Base-by-base conservation (phyloP, 1,284 basidiomycete genomes). In the Rhodotorula sp. region DNA sequence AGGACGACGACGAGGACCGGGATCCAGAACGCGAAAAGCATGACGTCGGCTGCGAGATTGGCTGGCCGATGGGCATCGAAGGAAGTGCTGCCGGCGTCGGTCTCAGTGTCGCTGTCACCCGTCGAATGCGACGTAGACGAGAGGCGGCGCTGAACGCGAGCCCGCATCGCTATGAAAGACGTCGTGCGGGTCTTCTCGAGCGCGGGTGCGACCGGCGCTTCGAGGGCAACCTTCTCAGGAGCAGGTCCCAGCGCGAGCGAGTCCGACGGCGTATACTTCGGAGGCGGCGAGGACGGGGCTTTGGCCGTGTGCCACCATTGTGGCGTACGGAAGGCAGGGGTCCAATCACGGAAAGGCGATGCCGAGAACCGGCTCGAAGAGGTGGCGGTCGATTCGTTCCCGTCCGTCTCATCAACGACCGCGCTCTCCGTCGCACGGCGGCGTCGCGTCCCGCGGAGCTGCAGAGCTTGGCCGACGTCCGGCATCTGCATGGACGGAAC, bases 201-300 rank as follows among this genome's bases (percentile, higher is more conserved):
- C 10, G 60, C 23, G 6, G 57, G 16, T 18, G 54, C 21, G 49
- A 47, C 29, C 49, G 6, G 16, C 46, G 10, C 39, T 49, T 18
- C 5, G 39, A 18, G 12, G 12, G 21, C 39, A 10, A 18, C 7
- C 47, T 72, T 68, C 46, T 61, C 60, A 14, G 52, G 43, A 4
- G 60, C 5, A 18, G 60, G 49, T 16, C 61, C 20, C 3, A 54
- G 29, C 12, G 54, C 58, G 62, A 71, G 67, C 39, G 54, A 52
- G 52, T 71, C 69, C 31, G 57, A 59, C 4, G 70, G 63, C 7
- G 72, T 67, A 64, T 76, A 76, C 68, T 66, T 62, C 29, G 74
- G 74, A 8, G 74, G 74, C 49, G 74, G 74, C 18, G 72, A 72
- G 15, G 72, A 69, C 7, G 72, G 72, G n/a, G 69, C 52, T 62